Base-by-base conservation (phyloP, 2,329 filamentous ascomycete genomes). In the Rhexocercosporidium sp. region DNA sequence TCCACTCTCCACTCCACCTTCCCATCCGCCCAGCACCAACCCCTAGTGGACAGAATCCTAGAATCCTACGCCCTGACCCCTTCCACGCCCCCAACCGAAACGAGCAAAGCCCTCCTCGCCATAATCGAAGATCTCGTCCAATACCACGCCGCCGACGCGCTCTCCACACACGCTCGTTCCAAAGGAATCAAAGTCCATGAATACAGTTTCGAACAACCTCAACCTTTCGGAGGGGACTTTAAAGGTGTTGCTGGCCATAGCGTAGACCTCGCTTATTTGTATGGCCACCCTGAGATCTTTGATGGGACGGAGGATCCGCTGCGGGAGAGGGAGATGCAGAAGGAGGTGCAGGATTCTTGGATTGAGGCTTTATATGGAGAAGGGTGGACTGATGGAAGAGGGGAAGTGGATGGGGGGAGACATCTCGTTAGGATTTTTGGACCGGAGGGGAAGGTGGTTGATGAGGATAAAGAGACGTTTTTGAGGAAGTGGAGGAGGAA, bases 181-280 rank as follows among this genome's bases (percentile, higher is more conserved):
- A 14, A 56, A 1, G 47, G 31, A 1, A 39, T 18, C 20, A 51
- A 44, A 9, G 22, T 69, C 14, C n/a, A 39, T 8, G 44, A 63
- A 34, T 67, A 66, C 18, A 29, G 20, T 4, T 69, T 71, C n/a
- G 27, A 64, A 12, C 60, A 66, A 46, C 16, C 11, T 0, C 41
- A 65, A n/a, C 62, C 59, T 1, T 67, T 71, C n/a, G 6, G 12
- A 9, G 65, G 65, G 3, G 9, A 18, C 1, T 66, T 62, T 27
- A 22, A 59, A 8, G 29, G 56, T 3, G 27, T 64, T 0, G 16
- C 54, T 8, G 49, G 20, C 3, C 65, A 71, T 41, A 27, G 60
- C 0, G 12, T 69, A 4, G 69, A 69, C 51, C 41, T 71, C 3
- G 59, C 60, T 8, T 67, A 68, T 61, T 11, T 67, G 3, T 65